Conservation (phyloP, 2,329 filamentous ascomycete genomes). For the Colletotrichum chrysophilum region DNA sequence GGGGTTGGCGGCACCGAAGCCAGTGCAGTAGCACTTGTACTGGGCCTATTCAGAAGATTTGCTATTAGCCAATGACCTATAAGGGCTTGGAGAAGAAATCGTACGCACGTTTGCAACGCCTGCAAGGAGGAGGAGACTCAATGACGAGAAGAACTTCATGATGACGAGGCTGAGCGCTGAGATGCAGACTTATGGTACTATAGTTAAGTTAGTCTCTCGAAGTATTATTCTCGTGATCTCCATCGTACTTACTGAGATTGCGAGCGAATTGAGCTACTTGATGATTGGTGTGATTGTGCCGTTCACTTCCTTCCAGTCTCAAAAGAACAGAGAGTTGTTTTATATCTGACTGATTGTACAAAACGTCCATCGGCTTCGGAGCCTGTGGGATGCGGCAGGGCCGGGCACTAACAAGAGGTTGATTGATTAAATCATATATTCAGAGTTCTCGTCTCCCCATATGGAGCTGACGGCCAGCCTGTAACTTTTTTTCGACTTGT, state of each 20-base stretch:
- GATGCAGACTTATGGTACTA: not conserved
- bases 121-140: not conserved
- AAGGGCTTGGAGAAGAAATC: not conserved
- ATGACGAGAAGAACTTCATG: not conserved
- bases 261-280: not conserved
- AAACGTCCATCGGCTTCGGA: not conserved
- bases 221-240: rapidly evolving
- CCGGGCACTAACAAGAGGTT: not conserved
- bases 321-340: rapidly evolving
- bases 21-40: not conserved
- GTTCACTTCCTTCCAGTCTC: rapidly evolving
- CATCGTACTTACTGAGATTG: not conserved
- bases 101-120: not conserved
- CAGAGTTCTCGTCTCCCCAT: not conserved
- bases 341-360: not conserved
- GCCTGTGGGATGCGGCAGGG: not conserved
- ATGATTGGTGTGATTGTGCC: not conserved
- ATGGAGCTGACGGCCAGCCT: not conserved
- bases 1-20: rapidly evolving
- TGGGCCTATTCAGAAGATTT: not conserved
- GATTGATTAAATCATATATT: not conserved
- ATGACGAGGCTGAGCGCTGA: not conserved
- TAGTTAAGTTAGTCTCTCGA: not conserved
- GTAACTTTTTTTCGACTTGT: not conserved
- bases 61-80: rapidly evolving